These are phyloP conservation scores for Blumeria graminis DNA, from an alignment of 2,329 filamentous ascomycete genomes.

Conservation along the genomic window DNA sequence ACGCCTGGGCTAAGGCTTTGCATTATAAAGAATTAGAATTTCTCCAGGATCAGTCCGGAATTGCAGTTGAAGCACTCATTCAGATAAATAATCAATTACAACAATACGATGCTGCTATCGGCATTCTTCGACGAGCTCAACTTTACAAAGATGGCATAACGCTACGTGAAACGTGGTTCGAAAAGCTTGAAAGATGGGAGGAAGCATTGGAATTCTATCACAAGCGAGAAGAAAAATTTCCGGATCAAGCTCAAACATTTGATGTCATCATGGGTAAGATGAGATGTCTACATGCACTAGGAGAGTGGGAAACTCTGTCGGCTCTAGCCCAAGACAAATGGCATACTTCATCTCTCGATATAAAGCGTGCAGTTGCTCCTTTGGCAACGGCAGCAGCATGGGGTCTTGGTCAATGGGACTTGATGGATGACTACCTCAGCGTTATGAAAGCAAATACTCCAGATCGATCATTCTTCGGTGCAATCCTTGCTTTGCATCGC, in stretches of 20 bases:
- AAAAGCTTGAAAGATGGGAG: slow-evolving; percentile 95
- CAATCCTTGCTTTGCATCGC: slow-evolving; percentile 79
- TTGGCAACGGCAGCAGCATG: slow-evolving; percentile 88
- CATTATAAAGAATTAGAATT: slow-evolving; percentile 99
- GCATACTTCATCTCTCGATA: slow-evolving; percentile 68
- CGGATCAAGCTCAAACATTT: slow-evolving; percentile 63
- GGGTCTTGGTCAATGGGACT: slow-evolving; percentile 89
- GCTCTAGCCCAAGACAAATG: slow-evolving; percentile 79
- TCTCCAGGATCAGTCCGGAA: slow-evolving; percentile 86
- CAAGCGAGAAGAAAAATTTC: slow-evolving; percentile 51
- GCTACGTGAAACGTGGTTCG: slow-evolving; percentile 94
- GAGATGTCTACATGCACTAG: slow-evolving; percentile 87
- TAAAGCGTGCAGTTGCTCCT: slow-evolving; percentile 75
- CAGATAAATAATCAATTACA: slow-evolving; percentile 99
- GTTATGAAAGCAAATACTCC: slow-evolving; percentile 89
- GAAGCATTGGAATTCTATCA: slow-evolving; percentile 86
- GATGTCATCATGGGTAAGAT: slow-evolving; percentile 99
- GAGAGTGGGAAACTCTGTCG: slow-evolving; percentile 89
- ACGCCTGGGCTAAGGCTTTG: slow-evolving; percentile 91
- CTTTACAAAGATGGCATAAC: slow-evolving; percentile 83
- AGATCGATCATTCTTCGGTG: slow-evolving; percentile 91
- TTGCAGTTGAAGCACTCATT: slow-evolving; percentile 87
- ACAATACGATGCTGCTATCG: slow-evolving; percentile 94
- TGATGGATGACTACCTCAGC: slow-evolving; percentile 90
- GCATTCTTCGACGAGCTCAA: slow-evolving; percentile 88